phyloP scores from a whole-genome alignment of 768 basidiomycete genomes.

The Pleurotus citrinopileatus region DNA sequence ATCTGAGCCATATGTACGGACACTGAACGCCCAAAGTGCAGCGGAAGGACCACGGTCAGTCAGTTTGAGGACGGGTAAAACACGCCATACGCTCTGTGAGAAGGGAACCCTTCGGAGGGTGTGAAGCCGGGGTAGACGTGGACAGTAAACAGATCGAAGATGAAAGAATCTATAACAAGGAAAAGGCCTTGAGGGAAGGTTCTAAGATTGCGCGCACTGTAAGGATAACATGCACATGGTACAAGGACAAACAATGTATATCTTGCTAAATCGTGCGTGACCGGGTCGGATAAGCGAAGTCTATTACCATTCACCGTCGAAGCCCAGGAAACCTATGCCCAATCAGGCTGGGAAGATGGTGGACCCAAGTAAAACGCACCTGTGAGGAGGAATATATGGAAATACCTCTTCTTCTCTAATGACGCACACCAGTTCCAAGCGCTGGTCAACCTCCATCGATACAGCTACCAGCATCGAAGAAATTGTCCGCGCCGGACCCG shows the following conservation, averaged over 20 bases:
- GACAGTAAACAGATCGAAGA: too few species aligned
- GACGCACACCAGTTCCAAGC: conserved; percentile 92
- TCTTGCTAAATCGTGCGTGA: neutral
- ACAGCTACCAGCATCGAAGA: conserved; percentile 83
- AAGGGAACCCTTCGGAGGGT: too few species aligned
- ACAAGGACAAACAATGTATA: neutral
- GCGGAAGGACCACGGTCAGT: too few species aligned
- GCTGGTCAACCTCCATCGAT: conserved; percentile 83
- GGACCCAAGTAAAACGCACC: conserved; percentile 47
- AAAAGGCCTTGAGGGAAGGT: too few species aligned
- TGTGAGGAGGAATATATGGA: conserved; percentile 73
- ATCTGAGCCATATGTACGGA: too few species aligned
- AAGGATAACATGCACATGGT: neutral
- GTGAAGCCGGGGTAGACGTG: too few species aligned
- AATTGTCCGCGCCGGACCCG: conserved; percentile 89
- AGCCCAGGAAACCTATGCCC: conserved; percentile 69
- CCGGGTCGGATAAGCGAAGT: neutral
- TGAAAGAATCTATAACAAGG: too few species aligned
- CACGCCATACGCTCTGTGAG: too few species aligned
- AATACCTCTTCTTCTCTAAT: conserved; percentile 84
- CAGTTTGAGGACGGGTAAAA: too few species aligned
- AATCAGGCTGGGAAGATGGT: neutral
- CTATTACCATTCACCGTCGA: conserved; percentile 82
- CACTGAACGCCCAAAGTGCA: too few species aligned
- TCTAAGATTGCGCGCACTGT: too few species aligned